phyloP scores from a whole-genome alignment of 352 stramenopile species.

The Phytophthora brassicae region DNA sequence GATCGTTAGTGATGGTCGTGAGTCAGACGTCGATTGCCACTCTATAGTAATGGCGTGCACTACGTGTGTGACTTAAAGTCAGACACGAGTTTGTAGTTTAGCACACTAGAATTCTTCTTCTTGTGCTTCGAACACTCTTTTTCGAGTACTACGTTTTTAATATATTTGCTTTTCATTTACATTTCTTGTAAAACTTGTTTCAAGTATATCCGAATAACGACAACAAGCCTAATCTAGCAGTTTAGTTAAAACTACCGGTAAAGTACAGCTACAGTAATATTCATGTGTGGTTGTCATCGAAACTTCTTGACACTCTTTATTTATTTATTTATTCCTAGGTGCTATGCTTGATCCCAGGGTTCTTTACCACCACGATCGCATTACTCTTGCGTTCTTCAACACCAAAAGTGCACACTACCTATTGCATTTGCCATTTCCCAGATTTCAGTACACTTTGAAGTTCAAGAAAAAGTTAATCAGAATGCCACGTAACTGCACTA shows the following conservation, averaged over 20 bases:
- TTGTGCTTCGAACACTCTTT: constrained; percentile 20
- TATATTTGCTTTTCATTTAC: constrained; percentile 11
- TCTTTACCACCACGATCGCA: constrained; percentile 6
- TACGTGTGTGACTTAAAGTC: background rate
- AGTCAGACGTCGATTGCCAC: constrained; percentile 42
- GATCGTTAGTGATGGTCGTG: constrained; percentile 35
- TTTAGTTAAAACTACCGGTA: too few species aligned
- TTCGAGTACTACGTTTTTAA: constrained; percentile 28
- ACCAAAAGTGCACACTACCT: too few species aligned
- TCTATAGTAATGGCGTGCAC: constrained; percentile 19
- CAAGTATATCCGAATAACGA: background rate
- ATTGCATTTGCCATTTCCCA: constrained; percentile 3
- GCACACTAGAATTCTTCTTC: background rate
- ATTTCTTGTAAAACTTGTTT: background rate
- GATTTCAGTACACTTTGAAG: background rate
- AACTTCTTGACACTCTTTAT: constrained; percentile 18
- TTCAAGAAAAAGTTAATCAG: background rate
- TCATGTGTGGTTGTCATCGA: constrained; percentile 4
- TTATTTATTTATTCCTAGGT: constrained; percentile 6
- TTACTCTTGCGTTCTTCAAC: constrained; percentile 1
- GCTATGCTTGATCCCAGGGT: constrained; percentile 8
- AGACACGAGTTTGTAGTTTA: constrained; percentile 8
- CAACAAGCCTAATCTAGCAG: background rate
- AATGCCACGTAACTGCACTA: constrained; percentile 1
- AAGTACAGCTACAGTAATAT: too few species aligned